Evolutionary conservation across 179 eudicot genomes (phyloP).

Genomic region (Drosera spatulata): DNA sequence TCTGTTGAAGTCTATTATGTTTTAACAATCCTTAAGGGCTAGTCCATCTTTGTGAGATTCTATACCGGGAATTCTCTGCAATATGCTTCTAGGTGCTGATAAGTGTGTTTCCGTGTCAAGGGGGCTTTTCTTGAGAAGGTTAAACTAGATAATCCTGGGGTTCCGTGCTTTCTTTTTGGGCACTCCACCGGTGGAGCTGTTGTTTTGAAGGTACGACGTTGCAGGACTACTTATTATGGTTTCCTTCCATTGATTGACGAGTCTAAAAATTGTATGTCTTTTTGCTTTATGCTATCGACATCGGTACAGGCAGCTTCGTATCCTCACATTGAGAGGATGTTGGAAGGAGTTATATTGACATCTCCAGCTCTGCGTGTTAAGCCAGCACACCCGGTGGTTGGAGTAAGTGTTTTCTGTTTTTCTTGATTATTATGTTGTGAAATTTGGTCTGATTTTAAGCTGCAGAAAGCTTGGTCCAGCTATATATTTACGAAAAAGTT

Average conservation of each 20-base stretch:
- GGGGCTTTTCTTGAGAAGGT: constrained; percentile 75
- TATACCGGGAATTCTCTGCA: no score
- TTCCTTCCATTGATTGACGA: no score
- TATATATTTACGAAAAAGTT: not conserved
- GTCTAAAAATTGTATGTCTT: not conserved
- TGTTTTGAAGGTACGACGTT: constrained; percentile 54
- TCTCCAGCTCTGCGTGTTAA: constrained; percentile 94
- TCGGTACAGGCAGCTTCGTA: constrained; percentile 58
- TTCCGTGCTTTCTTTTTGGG: constrained; percentile 89
- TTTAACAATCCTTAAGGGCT: no score
- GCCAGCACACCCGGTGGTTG: constrained; percentile 92
- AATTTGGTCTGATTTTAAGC: not conserved
- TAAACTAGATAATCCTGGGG: constrained; percentile 63
- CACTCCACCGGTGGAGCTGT: constrained; percentile 99
- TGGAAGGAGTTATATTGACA: constrained; percentile 86
- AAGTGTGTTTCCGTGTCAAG: constrained; percentile 14
- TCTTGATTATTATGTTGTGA: not conserved
- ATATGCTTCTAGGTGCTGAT: no score
- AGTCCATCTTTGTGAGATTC: no score
- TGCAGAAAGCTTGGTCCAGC: not conserved
- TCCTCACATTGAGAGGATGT: constrained; percentile 60
- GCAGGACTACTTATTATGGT: no score
- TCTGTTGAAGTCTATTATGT: no score
- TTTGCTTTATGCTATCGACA: not conserved
- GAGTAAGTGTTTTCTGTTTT: constrained; percentile 35